phyloP scores from a whole-genome alignment of 2,329 filamentous ascomycete genomes.

The Anisogramma anomala region DNA sequence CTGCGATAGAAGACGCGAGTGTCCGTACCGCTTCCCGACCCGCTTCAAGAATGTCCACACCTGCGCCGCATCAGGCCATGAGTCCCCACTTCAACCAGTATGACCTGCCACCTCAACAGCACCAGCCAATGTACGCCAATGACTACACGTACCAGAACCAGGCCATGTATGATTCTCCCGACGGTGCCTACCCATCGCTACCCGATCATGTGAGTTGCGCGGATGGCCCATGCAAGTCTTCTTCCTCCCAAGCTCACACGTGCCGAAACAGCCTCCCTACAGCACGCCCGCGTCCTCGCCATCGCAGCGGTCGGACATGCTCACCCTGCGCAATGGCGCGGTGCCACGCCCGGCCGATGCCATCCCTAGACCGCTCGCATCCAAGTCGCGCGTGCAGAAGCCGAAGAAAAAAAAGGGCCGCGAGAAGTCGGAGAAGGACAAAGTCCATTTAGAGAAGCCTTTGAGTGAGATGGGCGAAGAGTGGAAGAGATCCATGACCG shows the following conservation, averaged over 20 bases:
- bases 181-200: constrained; percentile 16
- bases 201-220: constrained; percentile 1
- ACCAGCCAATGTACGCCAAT: constrained; percentile 12
- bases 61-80: constrained; percentile 22
- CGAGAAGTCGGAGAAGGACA: constrained; percentile 30
- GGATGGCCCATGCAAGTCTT: not conserved
- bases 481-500: constrained; percentile 45
- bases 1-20: constrained; percentile 18
- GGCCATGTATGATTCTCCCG: constrained; percentile 14
- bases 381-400: constrained; percentile 21
- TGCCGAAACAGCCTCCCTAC: constrained; percentile 26
- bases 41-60: constrained; percentile 28
- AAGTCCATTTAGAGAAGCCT: constrained; percentile 43
- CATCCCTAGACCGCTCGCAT: constrained; percentile 17
- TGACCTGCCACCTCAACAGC: constrained; percentile 21
- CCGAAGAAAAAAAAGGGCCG: constrained; percentile 31
- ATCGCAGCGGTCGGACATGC: constrained; percentile 24
- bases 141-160: constrained; percentile 5
- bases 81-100: constrained; percentile 18
- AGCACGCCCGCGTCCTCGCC: constrained; percentile 43
- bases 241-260: constrained; percentile 3
- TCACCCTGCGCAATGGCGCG: constrained; percentile 28
- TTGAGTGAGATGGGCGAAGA: constrained; percentile 61
- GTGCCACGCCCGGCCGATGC: constrained; percentile 11
- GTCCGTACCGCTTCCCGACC: constrained; percentile 25